Evolutionary conservation across 768 basidiomycete species (phyloP), one percentile per base, ranked within the genome.

Genomic region (Lentinula guzmanii): DNA sequence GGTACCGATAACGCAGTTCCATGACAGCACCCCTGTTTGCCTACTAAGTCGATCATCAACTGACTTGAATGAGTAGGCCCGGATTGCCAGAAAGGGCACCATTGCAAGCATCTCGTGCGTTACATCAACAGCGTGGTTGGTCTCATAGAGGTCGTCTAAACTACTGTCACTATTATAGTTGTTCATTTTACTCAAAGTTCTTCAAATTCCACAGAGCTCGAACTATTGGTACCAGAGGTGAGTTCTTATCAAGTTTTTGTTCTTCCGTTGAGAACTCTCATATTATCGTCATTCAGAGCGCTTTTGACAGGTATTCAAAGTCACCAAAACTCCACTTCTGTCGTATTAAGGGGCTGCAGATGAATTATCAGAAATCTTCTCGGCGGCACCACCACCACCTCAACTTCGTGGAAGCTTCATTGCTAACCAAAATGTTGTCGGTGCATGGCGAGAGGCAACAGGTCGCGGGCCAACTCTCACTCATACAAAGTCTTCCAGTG

Each of bases 381-480:
- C 59, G 2, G 18, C 46, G 8, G 59, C 51, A 34, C 59, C 51
- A 21, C 51, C 59, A 21, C 50, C 59, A 15, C 59, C 59, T 43
- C 51, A 60, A 18, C 59, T 60, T 24, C 48, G 51, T 21, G 50
- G 51, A 42, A 52, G 18, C 24, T 28, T 60, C 18, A 42, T 52
- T 15, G 59, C 59, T 5, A 60, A 52, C 24, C 8, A 52, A 11
- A 39, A 15, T 37, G 59, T 60, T 21, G 59, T 52, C 16, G 59
- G 59, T 42, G 59, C 59, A 42, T 60, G 59, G 51, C 48, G 59
- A 9, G 34, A 60, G n/a, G 51, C 48, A 4, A 60, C 59, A 18
- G 59, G 59, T 21, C 48, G 58, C 18, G 58, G 10, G 13, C 24
- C 58, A 39, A 8, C 33, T 51, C 13, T n/a, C 2, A 54, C 18